A percentile compares a stretch with the other conserved stretches of the same genome.
Conservation (phyloP, 2,329 filamentous ascomycete species). For the Phaeoacremonium minimum region DNA sequence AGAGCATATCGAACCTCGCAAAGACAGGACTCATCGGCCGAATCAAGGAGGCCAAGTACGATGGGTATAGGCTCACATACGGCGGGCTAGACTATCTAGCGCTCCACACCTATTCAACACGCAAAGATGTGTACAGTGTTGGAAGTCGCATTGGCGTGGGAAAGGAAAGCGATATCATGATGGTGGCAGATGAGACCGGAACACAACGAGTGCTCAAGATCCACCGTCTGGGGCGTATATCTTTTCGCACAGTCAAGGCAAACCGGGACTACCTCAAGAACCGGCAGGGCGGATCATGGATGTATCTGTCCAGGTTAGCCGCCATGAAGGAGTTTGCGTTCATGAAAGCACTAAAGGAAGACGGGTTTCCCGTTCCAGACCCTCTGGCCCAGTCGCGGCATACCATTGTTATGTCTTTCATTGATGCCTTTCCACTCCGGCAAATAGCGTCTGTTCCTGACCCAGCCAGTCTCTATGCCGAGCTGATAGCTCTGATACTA, state of each 20-base stretch:
- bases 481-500: conserved; percentile 83
- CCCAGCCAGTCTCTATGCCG: conserved; percentile 82
- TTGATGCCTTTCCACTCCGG: conserved; percentile 87
- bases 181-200: conserved; percentile 78
- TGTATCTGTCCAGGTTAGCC: conserved; percentile 92
- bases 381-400: conserved; percentile 88
- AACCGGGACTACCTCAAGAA: conserved; percentile 92
- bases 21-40: conserved; percentile 89
- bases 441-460: conserved; percentile 83
- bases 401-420: conserved; percentile 91
- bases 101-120: conserved; percentile 79
- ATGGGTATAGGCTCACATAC: conserved; percentile 94
- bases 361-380: conserved; percentile 85
- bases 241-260: conserved; percentile 91
- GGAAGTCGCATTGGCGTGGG: conserved; percentile 93
- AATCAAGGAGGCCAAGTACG: conserved; percentile 94
- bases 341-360: conserved; percentile 79
- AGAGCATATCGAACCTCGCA: conserved; percentile 82
- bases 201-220: conserved; percentile 87
- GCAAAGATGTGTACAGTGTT: conserved; percentile 81
- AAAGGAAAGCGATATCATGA: conserved; percentile 96
- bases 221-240: conserved; percentile 90
- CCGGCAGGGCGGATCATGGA: conserved; percentile 76
- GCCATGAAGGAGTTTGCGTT: conserved; percentile 94
- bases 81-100: conserved; percentile 97